A percentile compares a stretch with the other conserved stretches of the same genome.
phyloP scores from a whole-genome alignment of 768 basidiomycete species.

The Exidia glandulosa region DNA sequence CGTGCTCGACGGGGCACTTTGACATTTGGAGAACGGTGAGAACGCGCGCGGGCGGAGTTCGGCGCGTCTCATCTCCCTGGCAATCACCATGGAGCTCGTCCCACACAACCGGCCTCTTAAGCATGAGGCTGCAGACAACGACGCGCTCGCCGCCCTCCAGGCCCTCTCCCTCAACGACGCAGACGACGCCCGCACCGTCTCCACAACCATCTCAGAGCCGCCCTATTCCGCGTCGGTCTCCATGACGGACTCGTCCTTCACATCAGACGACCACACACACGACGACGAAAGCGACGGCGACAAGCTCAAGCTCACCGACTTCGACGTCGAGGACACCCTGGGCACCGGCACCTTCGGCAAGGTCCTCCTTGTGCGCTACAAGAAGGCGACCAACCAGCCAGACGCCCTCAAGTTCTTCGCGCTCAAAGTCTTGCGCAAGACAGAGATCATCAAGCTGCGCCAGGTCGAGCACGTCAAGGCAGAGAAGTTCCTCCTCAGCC shows the following conservation, averaged over 20 bases:
- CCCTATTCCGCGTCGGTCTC: background rate
- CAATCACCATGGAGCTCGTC: background rate
- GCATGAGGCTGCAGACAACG: slow-evolving; percentile 3
- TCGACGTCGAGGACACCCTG: slow-evolving; percentile 69
- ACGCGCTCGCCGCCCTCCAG: slow-evolving; percentile 1
- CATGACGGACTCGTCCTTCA: background rate
- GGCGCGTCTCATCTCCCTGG: background rate
- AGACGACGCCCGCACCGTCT: background rate
- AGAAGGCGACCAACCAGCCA: slow-evolving; percentile 30
- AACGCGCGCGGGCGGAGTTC: background rate
- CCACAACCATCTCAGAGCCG: background rate
- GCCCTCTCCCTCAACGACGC: background rate
- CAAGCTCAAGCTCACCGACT: slow-evolving; percentile 55
- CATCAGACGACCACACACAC: slow-evolving; percentile 48
- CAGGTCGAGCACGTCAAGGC: slow-evolving; percentile 98
- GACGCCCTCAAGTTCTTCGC: slow-evolving; percentile 59
- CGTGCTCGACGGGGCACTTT: slow-evolving; percentile 1
- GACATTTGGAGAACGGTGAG: slow-evolving; percentile 4
- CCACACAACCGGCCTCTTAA: background rate
- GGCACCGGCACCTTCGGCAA: slow-evolving; percentile 95
- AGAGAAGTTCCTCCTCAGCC: slow-evolving; percentile 86
- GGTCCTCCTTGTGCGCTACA: slow-evolving; percentile 80
- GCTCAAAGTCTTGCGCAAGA: slow-evolving; percentile 82
- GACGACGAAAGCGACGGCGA: slow-evolving; percentile 24
- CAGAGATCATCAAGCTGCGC: slow-evolving; percentile 75